Conservation (phyloP, 2,329 filamentous ascomycete species). For the Septoria petroselini region DNA sequence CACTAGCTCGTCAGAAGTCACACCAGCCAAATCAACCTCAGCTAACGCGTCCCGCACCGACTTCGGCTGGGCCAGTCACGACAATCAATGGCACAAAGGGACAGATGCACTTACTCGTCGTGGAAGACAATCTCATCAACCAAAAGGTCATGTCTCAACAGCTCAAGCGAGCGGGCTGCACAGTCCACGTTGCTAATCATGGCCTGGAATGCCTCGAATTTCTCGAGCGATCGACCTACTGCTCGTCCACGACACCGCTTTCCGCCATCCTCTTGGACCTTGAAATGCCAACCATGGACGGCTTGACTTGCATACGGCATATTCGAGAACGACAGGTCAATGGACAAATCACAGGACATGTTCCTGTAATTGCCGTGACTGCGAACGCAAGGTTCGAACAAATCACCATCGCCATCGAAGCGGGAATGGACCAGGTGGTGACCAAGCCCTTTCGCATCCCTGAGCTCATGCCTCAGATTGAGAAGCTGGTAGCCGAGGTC, state of each 20-base stretch:
- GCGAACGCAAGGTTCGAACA: conserved; percentile 38
- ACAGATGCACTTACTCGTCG: conserved; percentile 33
- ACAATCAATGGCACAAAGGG: too few species aligned
- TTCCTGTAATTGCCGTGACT: conserved; percentile 38
- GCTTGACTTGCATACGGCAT: conserved; percentile 33
- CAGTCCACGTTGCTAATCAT: conserved; percentile 35
- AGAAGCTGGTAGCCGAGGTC: conserved; percentile 29
- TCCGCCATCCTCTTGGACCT: conserved; percentile 36
- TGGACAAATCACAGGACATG: conserved; percentile 40
- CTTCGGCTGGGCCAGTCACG: too few species aligned
- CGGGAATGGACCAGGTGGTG: conserved; percentile 38
- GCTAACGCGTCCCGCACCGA: too few species aligned
- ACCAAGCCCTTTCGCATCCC: conserved; percentile 39
- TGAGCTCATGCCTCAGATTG: conserved; percentile 38
- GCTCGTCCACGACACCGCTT: conserved; percentile 24
- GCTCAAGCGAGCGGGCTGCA: conserved; percentile 30
- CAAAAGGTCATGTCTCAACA: conserved; percentile 36
- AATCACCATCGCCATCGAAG: conserved; percentile 32
- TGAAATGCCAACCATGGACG: conserved; percentile 39
- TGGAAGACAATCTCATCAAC: conserved; percentile 38
- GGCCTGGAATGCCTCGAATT: conserved; percentile 37
- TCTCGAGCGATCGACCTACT: conserved; percentile 29
- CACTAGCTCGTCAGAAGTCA: conserved; percentile 11
- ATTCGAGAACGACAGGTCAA: conserved; percentile 32
- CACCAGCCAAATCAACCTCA: too few species aligned